phyloP scores from a whole-genome alignment of 2,329 filamentous ascomycete genomes.

The Amauroascus niger region DNA sequence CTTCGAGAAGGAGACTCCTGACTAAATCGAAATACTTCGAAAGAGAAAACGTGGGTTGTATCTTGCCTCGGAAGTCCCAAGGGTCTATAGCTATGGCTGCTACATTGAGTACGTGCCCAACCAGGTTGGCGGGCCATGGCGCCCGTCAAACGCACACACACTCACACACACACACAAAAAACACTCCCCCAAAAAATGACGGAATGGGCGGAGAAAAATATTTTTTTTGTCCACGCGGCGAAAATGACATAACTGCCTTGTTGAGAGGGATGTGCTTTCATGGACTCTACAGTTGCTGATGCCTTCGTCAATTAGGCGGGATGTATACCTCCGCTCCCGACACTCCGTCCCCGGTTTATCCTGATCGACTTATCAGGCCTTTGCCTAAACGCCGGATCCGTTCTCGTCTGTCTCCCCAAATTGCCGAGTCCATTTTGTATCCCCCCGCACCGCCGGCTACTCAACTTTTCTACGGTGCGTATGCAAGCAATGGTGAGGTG shows the following conservation, averaged over 20 bases:
- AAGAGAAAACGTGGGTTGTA: background rate
- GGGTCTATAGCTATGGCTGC: constrained; percentile 30
- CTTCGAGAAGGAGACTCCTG: background rate
- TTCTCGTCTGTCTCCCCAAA: constrained; percentile 75
- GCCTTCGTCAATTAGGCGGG: constrained; percentile 33
- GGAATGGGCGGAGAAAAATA: background rate
- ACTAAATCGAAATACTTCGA: background rate
- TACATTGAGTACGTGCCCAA: constrained; percentile 35
- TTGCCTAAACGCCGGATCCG: constrained; percentile 81
- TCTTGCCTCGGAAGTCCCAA: constrained; percentile 1
- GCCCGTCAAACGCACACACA: background rate
- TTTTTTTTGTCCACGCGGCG: background rate
- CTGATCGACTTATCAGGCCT: constrained; percentile 84
- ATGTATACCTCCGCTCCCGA: constrained; percentile 50
- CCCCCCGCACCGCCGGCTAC: constrained; percentile 62
- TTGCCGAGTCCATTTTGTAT: constrained; percentile 71
- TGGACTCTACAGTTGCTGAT: constrained; percentile 32
- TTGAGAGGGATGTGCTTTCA: constrained; percentile 12
- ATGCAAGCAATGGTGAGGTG: constrained; percentile 46
- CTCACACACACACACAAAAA: background rate
- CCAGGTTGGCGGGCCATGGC: background rate
- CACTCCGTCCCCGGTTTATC: constrained; percentile 69
- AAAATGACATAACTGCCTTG: background rate
- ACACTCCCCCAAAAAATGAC: background rate
- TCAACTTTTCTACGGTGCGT: constrained; percentile 67